phyloP scores from a whole-genome alignment of 2,329 filamentous ascomycete species.

The Arthroderma sp. region DNA sequence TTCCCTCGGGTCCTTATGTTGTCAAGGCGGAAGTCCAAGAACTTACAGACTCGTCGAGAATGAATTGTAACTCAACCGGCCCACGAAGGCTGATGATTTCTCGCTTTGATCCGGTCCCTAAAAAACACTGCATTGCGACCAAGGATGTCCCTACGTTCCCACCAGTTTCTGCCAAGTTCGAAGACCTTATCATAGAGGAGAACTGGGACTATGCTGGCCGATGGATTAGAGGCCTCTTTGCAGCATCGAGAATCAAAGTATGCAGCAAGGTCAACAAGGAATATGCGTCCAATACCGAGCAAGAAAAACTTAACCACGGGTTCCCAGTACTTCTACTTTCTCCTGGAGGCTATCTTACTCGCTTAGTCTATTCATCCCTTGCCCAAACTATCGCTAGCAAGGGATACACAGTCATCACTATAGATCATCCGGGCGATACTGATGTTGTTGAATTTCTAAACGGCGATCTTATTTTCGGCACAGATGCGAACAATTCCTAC shows the following conservation, averaged over 20 bases:
- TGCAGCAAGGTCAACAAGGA: background rate
- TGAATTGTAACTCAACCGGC: constrained; percentile 7
- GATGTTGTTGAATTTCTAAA: constrained; percentile 17
- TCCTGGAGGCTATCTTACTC: constrained; percentile 3
- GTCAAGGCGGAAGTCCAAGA: constrained; percentile 5
- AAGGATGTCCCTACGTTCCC: constrained; percentile 8
- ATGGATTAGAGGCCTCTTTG: background rate
- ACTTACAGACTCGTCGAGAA: constrained; percentile 5
- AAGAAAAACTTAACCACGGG: background rate
- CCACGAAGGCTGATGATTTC: constrained; percentile 10
- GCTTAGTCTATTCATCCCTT: constrained; percentile 5
- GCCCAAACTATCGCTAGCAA: constrained; percentile 6
- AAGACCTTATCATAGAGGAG: background rate
- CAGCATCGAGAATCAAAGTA: background rate
- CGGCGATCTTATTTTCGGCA: constrained; percentile 7
- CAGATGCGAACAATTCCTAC: background rate
- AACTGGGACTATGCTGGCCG: background rate
- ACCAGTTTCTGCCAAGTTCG: background rate
- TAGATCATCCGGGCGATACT: constrained; percentile 18
- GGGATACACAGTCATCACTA: constrained; percentile 9
- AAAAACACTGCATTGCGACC: background rate
- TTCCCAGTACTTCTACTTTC: constrained; percentile 9
- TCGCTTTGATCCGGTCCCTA: constrained; percentile 10
- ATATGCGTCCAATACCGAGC: background rate
- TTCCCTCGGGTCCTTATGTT: constrained; percentile 5